Conservation (phyloP, 1,139 yeast species). For the Candida sojae region DNA sequence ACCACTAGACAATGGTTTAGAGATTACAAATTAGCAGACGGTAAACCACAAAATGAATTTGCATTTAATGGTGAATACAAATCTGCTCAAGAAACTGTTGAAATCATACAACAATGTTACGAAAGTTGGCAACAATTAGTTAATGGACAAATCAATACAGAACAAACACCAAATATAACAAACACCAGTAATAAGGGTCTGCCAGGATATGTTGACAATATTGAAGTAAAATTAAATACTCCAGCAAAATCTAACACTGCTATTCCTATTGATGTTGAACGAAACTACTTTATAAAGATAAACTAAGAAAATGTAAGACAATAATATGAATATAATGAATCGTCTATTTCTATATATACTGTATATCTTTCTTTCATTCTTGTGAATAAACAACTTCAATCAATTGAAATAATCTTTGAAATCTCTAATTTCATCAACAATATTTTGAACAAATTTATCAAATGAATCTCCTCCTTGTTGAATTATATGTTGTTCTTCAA, state of each 20-base stretch:
- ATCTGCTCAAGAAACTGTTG: conserved; percentile 71
- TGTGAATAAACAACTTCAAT: neutral
- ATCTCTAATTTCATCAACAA: conserved; percentile 57
- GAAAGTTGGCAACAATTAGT: conserved; percentile 74
- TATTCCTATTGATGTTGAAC: conserved; percentile 25
- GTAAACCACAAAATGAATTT: conserved; percentile 83
- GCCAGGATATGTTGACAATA: conserved; percentile 28
- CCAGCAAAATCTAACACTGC: conserved; percentile 25
- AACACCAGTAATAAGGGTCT: conserved; percentile 68
- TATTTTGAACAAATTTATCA: conserved; percentile 44
- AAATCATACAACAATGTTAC: conserved; percentile 67
- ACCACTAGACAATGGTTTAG: conserved; percentile 91
- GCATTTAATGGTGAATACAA: conserved; percentile 85
- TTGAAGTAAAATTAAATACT: conserved; percentile 18
- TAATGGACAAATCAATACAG: conserved; percentile 48
- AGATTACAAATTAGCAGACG: conserved; percentile 88
- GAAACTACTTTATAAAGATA: conserved; percentile 14
- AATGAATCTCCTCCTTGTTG: conserved; percentile 42
- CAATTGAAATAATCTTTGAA: conserved; percentile 47
- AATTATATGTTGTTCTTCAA: conserved; percentile 63
- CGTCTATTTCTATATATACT: neutral
- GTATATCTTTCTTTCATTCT: neutral
- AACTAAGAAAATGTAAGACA: neutral
- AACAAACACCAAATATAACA: conserved; percentile 44
- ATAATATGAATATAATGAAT: neutral